Conservation (phyloP, 345 rosid genomes). For the Citrus mangshanensis region DNA sequence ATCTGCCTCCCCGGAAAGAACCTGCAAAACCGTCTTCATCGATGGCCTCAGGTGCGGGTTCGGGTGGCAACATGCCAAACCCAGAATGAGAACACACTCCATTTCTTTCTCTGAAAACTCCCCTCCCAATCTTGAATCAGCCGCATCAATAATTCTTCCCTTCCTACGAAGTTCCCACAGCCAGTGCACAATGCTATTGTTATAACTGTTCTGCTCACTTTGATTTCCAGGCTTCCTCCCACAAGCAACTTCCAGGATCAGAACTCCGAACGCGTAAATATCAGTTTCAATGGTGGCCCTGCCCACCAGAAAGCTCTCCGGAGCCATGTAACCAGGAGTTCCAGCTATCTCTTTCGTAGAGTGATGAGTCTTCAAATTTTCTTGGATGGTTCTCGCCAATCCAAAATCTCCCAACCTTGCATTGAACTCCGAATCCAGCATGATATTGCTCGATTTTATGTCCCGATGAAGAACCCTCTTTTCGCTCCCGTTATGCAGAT, state of each 20-base stretch:
- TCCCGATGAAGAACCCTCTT: constrained; percentile 55
- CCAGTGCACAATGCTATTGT: constrained; percentile 25
- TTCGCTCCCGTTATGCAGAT: constrained; percentile 66
- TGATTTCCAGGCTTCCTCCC: constrained; percentile 43
- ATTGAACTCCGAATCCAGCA: constrained; percentile 60
- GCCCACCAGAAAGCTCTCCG: constrained; percentile 57
- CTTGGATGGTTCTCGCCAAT: constrained; percentile 60
- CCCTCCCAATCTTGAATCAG: constrained; percentile 45
- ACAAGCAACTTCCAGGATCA: constrained; percentile 62
- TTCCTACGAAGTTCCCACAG: constrained; percentile 56
- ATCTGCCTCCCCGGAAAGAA: constrained; percentile 52
- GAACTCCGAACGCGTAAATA: constrained; percentile 63
- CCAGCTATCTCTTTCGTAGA: constrained; percentile 62
- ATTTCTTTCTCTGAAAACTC: constrained; percentile 34
- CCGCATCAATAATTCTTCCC: constrained; percentile 46
- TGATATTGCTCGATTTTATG: constrained; percentile 72
- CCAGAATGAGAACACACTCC: constrained; percentile 51
- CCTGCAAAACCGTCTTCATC: constrained; percentile 60
- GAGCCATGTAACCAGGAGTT: constrained; percentile 87
- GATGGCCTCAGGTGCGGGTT: constrained; percentile 69
- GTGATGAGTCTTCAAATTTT: constrained; percentile 57
- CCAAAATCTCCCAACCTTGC: constrained; percentile 76
- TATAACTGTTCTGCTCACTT: constrained; percentile 2
- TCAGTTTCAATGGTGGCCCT: constrained; percentile 67
- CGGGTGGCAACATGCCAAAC: constrained; percentile 79